A percentile compares a stretch with the other conserved stretches of the same genome.
Conservation (phyloP, 108 stramenopile species). For the Cyclotella cryptica region DNA sequence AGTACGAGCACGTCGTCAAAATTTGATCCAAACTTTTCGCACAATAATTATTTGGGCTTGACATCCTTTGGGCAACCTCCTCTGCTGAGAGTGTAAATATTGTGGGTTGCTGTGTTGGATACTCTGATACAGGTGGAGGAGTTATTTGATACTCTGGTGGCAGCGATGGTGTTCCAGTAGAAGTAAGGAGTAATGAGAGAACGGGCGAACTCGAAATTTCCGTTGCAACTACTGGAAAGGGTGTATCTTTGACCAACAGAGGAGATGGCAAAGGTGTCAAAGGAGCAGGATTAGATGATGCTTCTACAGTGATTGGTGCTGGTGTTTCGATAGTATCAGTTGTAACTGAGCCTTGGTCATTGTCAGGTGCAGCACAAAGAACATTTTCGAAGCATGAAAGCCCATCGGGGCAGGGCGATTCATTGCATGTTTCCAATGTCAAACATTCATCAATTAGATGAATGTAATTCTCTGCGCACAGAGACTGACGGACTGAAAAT, state of each 20-base stretch:
- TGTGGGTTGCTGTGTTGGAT: slow-evolving; percentile 25
- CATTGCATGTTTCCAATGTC: slow-evolving; percentile 20
- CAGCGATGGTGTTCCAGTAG: background rate
- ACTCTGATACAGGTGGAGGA: slow-evolving; percentile 2
- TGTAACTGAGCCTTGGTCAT: background rate
- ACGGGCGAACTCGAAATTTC: background rate
- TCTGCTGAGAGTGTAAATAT: slow-evolving; percentile 24
- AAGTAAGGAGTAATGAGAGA: background rate
- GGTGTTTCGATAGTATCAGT: slow-evolving; percentile 9
- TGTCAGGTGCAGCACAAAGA: background rate
- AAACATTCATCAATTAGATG: slow-evolving; percentile 23
- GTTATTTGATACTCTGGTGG: background rate
- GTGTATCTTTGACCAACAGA: background rate
- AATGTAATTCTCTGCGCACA: slow-evolving; percentile 32
- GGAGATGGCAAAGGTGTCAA: background rate
- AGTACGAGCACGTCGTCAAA: slow-evolving; percentile 32
- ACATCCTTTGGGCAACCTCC: slow-evolving; percentile 36
- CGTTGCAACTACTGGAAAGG: slow-evolving; percentile 1
- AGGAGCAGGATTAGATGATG: background rate
- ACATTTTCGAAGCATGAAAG: slow-evolving; percentile 27
- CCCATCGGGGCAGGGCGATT: slow-evolving; percentile 27
- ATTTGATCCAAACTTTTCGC: slow-evolving; percentile 28
- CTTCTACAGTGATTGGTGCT: background rate
- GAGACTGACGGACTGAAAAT: slow-evolving; percentile 19
- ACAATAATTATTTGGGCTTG: slow-evolving; percentile 43